phyloP scores from a whole-genome alignment of 352 stramenopile species.

The Pythium rhizo-oryzae region DNA sequence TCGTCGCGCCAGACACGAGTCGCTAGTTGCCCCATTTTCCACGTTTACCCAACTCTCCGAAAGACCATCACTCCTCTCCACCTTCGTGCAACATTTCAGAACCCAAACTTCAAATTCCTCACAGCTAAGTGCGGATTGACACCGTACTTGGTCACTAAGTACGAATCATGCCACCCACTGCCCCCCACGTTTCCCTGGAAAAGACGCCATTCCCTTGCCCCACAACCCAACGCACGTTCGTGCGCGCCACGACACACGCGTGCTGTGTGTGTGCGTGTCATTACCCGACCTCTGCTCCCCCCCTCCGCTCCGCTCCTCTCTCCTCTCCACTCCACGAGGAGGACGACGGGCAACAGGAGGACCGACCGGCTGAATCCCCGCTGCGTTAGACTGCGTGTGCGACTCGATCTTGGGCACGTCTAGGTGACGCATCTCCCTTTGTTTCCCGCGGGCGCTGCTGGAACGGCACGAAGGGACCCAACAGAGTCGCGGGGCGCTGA shows the following conservation, averaged over 20 bases:
- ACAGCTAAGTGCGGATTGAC: background rate
- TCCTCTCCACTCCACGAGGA: too few relatives aligned
- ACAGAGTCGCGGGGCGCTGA: too few relatives aligned
- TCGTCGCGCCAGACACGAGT: background rate
- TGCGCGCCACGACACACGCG: background rate
- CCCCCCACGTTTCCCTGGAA: background rate
- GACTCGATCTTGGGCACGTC: too few relatives aligned
- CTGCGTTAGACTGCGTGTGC: too few relatives aligned
- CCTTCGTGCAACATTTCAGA: constrained; percentile 6
- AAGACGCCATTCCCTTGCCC: background rate
- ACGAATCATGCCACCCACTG: constrained; percentile 9
- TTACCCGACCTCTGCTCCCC: background rate
- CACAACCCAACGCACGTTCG: background rate
- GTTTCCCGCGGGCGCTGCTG: too few relatives aligned
- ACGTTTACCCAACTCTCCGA: background rate
- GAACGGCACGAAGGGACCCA: too few relatives aligned
- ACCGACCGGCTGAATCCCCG: too few relatives aligned
- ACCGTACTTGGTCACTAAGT: constrained; percentile 1
- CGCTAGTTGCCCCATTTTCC: background rate
- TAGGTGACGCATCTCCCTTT: too few relatives aligned
- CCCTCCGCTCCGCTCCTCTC: background rate
- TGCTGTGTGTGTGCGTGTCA: background rate
- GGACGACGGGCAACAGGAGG: too few relatives aligned
- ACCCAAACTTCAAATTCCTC: constrained; percentile 8
- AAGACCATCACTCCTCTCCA: constrained; percentile 8